A percentile compares a stretch with the other conserved stretches of the same genome.
phyloP scores from a whole-genome alignment of 768 basidiomycete genomes.

The Russula abietina region DNA sequence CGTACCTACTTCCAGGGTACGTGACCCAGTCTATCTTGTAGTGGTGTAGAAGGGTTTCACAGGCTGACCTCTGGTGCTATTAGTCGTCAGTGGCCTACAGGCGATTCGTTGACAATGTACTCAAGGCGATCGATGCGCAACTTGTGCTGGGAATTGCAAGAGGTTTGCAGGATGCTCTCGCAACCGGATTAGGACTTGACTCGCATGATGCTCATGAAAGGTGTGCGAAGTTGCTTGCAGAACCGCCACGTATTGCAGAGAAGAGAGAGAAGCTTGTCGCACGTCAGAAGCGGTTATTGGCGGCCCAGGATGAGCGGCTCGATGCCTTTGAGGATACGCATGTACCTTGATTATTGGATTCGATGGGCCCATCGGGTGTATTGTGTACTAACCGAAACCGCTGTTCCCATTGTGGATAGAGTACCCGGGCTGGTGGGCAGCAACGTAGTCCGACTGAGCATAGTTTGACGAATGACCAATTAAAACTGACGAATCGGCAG shows the following conservation, averaged over 20 bases:
- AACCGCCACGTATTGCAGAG: constrained; percentile 41
- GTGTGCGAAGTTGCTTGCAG: constrained; percentile 48
- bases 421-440: too few relatives aligned
- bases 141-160: constrained; percentile 48
- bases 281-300: constrained; percentile 45
- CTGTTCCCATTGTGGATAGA: neutral
- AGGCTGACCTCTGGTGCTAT: neutral
- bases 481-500: constrained; percentile 6
- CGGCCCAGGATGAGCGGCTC: constrained; percentile 40
- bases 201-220: constrained; percentile 41
- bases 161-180: constrained; percentile 42
- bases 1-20: constrained; percentile 71
- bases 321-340: constrained; percentile 5
- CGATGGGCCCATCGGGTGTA: neutral
- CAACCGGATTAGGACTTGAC: constrained; percentile 46
- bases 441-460: neutral
- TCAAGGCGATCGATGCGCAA: constrained; percentile 42
- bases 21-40: constrained; percentile 5
- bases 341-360: neutral
- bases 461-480: too few relatives aligned
- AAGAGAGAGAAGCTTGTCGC: constrained; percentile 44
- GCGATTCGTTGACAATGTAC: constrained; percentile 41
- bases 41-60: neutral
- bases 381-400: neutral
- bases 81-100: constrained; percentile 44